Conservation (phyloP, 208 protist species). For the Trypanosoma cruzi region DNA sequence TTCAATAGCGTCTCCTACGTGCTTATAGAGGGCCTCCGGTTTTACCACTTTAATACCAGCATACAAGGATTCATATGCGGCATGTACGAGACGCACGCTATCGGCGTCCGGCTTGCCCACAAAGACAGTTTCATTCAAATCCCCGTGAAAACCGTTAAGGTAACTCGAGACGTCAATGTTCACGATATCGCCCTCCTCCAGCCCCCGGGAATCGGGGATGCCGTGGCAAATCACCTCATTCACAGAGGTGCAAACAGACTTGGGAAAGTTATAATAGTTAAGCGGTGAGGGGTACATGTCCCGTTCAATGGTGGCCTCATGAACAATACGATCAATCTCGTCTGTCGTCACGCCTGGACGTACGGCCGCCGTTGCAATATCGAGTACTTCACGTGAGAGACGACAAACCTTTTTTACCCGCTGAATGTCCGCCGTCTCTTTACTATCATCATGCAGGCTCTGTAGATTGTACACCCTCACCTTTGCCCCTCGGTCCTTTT, state of each 20-base stretch:
- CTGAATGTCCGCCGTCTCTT: slow-evolving; percentile 67
- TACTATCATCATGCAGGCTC: slow-evolving; percentile 76
- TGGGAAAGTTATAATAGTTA: slow-evolving; percentile 98
- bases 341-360: slow-evolving; percentile 96
- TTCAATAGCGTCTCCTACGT: slow-evolving; percentile 88
- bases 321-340: slow-evolving; percentile 96
- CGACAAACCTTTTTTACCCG: slow-evolving; percentile 91
- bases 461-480: slow-evolving; percentile 79
- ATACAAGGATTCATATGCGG: slow-evolving; percentile 81
- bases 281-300: slow-evolving; percentile 98
- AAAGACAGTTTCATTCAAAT: slow-evolving; percentile 94
- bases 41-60: slow-evolving; percentile 80
- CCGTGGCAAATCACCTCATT: slow-evolving; percentile 96
- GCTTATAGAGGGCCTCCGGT: slow-evolving; percentile 83
- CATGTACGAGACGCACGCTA: slow-evolving; percentile 81
- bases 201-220: slow-evolving; percentile 95
- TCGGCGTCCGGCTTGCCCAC: slow-evolving; percentile 84
- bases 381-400: slow-evolving; percentile 94
- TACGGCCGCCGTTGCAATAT: slow-evolving; percentile 92
- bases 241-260: slow-evolving; percentile 97
- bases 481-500: slow-evolving; percentile 72
- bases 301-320: slow-evolving; percentile 91
- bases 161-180: slow-evolving; percentile 98
- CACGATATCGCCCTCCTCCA: slow-evolving; percentile 98
- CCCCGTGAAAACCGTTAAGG: slow-evolving; percentile 92